Base-by-base conservation (phyloP, 345 rosid genomes). In the Noccaea bulbosa region DNA sequence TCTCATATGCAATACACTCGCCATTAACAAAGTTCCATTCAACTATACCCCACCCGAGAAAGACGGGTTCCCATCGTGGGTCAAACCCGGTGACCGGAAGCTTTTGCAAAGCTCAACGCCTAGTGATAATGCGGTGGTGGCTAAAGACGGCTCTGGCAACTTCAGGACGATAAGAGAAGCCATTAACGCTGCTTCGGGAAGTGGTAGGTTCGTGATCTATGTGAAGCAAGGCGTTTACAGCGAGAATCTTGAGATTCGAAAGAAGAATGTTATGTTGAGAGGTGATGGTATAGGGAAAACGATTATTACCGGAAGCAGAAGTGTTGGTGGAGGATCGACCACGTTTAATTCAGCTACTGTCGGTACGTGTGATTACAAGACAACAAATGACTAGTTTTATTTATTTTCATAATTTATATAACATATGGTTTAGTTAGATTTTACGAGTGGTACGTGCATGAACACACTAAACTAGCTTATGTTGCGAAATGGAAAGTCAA, bases 331-430 rank as follows among this genome's bases (percentile, higher is more conserved):
- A 49, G 98, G 98, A 11, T 33, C 83, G 45, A 87, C 94, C 27
- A 93, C 94, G 57, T 93, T 91, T 74, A 82, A 81, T 6, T 91
- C 96, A 22, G 97, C 91, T 22, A 93, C 96, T n/a, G 83, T 93
- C 65, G 96, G 98, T 93, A 71, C 83, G 97, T 68, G 27, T 45
- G 33, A 10, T 68, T 52, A 61, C 57, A 68, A 60, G 59, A 30
- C 9, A n/a, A 57, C 40, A 12, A 4, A 0, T 22, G 6, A 24
- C 38, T 37, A 15, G 1, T 7, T 15, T 69, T 38, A 2, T 20
- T 37, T 33, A 56, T 20, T 33, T 51, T 34, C 12, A 27, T 12
- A 12, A 72, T 11, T 7, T 45, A 38, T 48, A 24, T 40, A 12
- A 63, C 11, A 11, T 45, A 24, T 40, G 5, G 27, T 5, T 37